Conservation (phyloP, 495 filamentous ascomycete species). For the Aspergillus kassunensis region DNA sequence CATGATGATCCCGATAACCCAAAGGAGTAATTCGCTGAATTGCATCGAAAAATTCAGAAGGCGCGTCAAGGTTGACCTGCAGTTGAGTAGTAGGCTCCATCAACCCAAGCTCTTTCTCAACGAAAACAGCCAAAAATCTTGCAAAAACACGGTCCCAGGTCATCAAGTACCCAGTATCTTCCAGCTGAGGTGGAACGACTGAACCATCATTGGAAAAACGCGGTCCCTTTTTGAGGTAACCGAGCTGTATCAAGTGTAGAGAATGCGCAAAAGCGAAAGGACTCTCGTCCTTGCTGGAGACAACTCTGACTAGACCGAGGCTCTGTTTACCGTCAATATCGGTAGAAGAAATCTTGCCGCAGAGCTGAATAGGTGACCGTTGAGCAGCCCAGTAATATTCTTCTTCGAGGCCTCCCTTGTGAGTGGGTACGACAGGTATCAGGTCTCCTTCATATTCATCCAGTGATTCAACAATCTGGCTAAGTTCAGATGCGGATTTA, state of each 20-base stretch:
- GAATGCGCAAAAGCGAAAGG: conserved; percentile 12
- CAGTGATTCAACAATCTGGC: conserved; percentile 26
- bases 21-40: conserved; percentile 17
- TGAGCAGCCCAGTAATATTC: conserved; percentile 32
- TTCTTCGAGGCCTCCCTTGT: not conserved
- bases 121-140: conserved; percentile 28
- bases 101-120: conserved; percentile 19
- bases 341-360: conserved; percentile 10
- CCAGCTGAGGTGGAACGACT: conserved; percentile 16
- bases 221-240: conserved; percentile 20
- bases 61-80: not conserved
- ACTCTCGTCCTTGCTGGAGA: conserved; percentile 15
- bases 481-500: conserved; percentile 24
- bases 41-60: conserved; percentile 19
- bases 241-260: conserved; percentile 37
- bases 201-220: not conserved
- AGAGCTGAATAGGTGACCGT: conserved; percentile 30
- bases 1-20: not conserved
- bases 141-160: conserved; percentile 35
- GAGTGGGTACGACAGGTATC: conserved; percentile 11
- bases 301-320: conserved; percentile 32
- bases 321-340: not conserved
- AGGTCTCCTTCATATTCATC: conserved; percentile 31
- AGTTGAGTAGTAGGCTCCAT: conserved; percentile 16
- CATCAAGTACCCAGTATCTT: conserved; percentile 34